These are phyloP conservation scores for Globisporangium uncinulatum DNA, from an alignment of 352 stramenopile species.

Conservation along the genomic window DNA sequence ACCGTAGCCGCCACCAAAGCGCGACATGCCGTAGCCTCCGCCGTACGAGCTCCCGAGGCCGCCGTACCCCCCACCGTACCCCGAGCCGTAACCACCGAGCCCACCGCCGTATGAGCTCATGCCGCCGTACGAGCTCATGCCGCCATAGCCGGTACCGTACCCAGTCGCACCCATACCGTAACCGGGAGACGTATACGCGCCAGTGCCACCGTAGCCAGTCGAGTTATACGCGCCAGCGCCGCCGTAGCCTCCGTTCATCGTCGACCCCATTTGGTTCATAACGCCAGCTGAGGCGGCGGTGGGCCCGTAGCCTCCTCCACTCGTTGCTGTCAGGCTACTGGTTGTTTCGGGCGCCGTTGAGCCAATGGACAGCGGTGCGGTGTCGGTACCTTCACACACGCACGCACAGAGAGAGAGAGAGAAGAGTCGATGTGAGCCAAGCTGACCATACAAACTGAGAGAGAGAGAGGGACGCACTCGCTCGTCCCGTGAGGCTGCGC, in stretches of 20 bases:
- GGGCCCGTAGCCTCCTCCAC: constrained; percentile 2
- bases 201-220: constrained; percentile 9
- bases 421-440: neutral
- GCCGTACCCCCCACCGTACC: constrained; percentile 16
- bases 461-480: constrained; percentile 14
- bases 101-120: constrained; percentile 19
- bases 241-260: constrained; percentile 15
- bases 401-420: neutral
- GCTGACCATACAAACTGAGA: neutral
- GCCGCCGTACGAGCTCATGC: constrained; percentile 24
- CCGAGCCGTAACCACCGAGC: constrained; percentile 22
- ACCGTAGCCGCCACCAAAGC: constrained; percentile 21
- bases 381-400: neutral
- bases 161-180: constrained; percentile 17
- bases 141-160: constrained; percentile 5
- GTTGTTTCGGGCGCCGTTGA: neutral
- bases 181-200: constrained; percentile 18
- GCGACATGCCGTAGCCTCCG: constrained; percentile 29
- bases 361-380: constrained; percentile 1
- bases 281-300: constrained; percentile 4
- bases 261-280: constrained; percentile 12
- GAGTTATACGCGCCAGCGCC: constrained; percentile 18
- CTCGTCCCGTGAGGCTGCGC: constrained; percentile 14
- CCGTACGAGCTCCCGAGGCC: constrained; percentile 23
- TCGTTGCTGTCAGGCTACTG: constrained; percentile 5